phyloP scores from a whole-genome alignment of 1,284 basidiomycete genomes.

The Amylostereum areolatum region DNA sequence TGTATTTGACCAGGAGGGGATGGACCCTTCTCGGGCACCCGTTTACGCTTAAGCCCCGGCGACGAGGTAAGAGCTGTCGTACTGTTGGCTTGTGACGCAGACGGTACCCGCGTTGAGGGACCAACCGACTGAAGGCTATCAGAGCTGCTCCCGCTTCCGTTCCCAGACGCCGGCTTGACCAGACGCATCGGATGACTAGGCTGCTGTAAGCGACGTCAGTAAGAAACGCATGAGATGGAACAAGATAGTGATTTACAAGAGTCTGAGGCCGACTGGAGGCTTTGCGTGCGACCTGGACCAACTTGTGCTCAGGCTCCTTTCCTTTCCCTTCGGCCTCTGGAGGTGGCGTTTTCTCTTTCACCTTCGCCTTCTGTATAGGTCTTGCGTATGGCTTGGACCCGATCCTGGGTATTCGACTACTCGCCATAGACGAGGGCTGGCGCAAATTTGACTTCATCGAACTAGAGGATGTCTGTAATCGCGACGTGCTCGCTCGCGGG shows the following conservation, averaged over 20 bases:
- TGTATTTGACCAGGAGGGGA: slow-evolving; percentile 19
- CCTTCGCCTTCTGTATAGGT: slow-evolving; percentile 19
- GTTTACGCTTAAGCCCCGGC: slow-evolving; percentile 35
- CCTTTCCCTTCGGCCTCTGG: slow-evolving; percentile 1
- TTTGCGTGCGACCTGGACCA: neutral
- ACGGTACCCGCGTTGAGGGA: neutral
- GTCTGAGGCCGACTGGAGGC: neutral
- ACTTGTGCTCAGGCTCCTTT: slow-evolving; percentile 4
- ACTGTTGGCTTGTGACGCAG: slow-evolving; percentile 2
- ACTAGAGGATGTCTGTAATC: slow-evolving; percentile 12
- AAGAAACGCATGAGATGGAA: neutral
- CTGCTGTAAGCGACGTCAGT: too few species aligned
- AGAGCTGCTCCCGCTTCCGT: slow-evolving; percentile 19
- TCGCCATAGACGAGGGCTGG: slow-evolving; percentile 40
- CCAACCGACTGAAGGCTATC: slow-evolving; percentile 16
- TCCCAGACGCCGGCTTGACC: slow-evolving; percentile 4
- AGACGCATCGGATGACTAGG: slow-evolving; percentile 8
- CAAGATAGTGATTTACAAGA: slow-evolving; percentile 3
- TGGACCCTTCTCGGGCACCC: slow-evolving; percentile 22
- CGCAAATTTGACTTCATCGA: slow-evolving; percentile 42
- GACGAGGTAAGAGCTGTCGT: slow-evolving; percentile 5
- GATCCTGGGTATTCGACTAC: slow-evolving; percentile 64
- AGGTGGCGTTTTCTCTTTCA: neutral
- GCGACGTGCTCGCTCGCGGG: slow-evolving; percentile 3
- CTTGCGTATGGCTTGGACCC: slow-evolving; percentile 61